phyloP scores from a whole-genome alignment of 164 flowering plant species.

The Akebia trifoliata region DNA sequence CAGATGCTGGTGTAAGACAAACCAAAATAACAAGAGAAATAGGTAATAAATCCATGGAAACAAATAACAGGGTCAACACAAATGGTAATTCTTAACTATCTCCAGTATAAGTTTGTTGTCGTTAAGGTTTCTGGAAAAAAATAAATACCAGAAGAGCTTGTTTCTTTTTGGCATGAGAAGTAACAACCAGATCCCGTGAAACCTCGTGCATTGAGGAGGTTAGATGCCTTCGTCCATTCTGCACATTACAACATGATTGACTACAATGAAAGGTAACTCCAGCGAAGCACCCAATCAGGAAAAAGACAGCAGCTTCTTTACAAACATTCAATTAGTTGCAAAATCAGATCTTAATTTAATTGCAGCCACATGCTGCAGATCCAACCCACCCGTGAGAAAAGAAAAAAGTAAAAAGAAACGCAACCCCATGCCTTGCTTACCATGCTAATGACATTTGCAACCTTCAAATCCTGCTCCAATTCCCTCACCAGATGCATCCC shows the following conservation, averaged over 20 bases:
- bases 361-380: too few species aligned
- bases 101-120: background rate
- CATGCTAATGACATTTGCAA: constrained; percentile 98
- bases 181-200: constrained; percentile 95
- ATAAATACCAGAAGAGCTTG: constrained; percentile 82
- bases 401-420: too few species aligned
- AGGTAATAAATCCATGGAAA: background rate
- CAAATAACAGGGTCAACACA: background rate
- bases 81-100: background rate
- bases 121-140: background rate
- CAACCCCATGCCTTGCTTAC: constrained; percentile 51
- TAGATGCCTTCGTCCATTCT: constrained; percentile 92
- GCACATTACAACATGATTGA: constrained; percentile 22
- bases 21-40: background rate
- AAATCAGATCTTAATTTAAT: background rate
- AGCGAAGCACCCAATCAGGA: background rate
- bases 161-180: constrained; percentile 72
- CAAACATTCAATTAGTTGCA: background rate
- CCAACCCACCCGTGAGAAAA: too few species aligned
- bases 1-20: background rate
- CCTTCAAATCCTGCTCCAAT: constrained; percentile 89
- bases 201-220: constrained; percentile 88
- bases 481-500: constrained; percentile 98
- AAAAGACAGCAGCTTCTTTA: background rate
- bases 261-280: background rate